Base-by-base conservation (phyloP, 129 eudicot species). In the Heracleum sosnowskyi region DNA sequence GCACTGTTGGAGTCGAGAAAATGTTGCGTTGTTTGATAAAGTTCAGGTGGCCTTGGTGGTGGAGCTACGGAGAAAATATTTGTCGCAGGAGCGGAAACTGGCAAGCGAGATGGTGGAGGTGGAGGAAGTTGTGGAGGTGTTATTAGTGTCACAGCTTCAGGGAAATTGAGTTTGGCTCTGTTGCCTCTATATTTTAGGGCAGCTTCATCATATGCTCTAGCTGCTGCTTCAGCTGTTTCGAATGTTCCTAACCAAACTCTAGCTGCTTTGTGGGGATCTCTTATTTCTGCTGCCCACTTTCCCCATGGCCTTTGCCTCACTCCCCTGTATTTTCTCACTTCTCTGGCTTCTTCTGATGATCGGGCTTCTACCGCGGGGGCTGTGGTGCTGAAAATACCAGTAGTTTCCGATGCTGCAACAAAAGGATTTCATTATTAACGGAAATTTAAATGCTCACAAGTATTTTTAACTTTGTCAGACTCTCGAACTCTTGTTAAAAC, bases 261-360 rank as follows among this genome's bases (percentile, higher is more conserved):
- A 13, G 98, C 97, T 0, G 97, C 98, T 84, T 89, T 91, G 81
- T 91, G 93, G 46, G 98, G 98, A 81, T 93, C 98, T 29, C 98
- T 85, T 66, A 93, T 93, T 34, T 93, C 98, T 5, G 97, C 97
- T 1, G 98, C 98, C 98, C 98, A 93, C 85, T 93, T 93, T 12
- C 98, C 98, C 98, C 98, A 93, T 33, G 98, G 98, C 10, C 98
- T 81, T 31, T 93, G 98, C 41, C 98, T 79, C 9, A 93, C 98
- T 84, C 98, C 98, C 81, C 98, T 85, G 93, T 93, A 93, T 41
- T 91, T 77, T 77, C 7, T 53, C 0, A 86, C 73, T 77, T 87
- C 91, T 69, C 88, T 91, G 46, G 82, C 81, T 79, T 79, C 87
- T 63, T 87, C 92, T 0, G 47, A 28, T 28, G 88, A 76, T 9